Conservation (phyloP, 2,329 filamentous ascomycete genomes). For the Aspergillus novoparasiticus region DNA sequence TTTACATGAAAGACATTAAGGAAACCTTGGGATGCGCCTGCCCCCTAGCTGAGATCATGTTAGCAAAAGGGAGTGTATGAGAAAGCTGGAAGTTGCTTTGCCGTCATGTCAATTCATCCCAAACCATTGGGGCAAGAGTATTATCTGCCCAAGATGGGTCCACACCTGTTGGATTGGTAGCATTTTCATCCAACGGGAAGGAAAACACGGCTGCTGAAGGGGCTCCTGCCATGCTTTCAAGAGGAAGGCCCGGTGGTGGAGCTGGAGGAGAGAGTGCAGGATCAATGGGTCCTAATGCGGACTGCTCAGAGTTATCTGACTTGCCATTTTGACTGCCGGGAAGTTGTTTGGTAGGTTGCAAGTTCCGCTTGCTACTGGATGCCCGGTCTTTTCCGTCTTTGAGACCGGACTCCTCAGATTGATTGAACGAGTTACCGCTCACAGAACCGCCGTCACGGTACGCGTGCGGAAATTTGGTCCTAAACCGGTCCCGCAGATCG, state of each 20-base stretch:
- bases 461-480: conserved; percentile 60
- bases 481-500: conserved; percentile 64
- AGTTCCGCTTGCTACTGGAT: conserved; percentile 16
- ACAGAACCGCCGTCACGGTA: conserved; percentile 53
- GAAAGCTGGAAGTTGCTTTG: neutral
- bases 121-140: conserved; percentile 43
- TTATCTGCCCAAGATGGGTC: conserved; percentile 40
- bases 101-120: conserved; percentile 39
- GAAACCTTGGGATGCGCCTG: neutral
- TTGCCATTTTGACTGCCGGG: conserved; percentile 17
- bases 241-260: conserved; percentile 30
- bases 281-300: conserved; percentile 30
- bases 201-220: conserved; percentile 24
- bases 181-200: conserved; percentile 37
- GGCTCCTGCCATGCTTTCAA: conserved; percentile 25
- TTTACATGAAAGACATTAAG: neutral
- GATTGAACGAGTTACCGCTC: conserved; percentile 31
- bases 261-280: conserved; percentile 35
- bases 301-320: conserved; percentile 14
- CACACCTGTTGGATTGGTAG: conserved; percentile 19
- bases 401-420: conserved; percentile 10
- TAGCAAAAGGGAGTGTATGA: neutral
- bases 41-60: neutral
- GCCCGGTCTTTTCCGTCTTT: conserved; percentile 10
- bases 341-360: conserved; percentile 12